Conservation (phyloP, 805 yeast genomes). For the Wickerhamia fluorescens region DNA sequence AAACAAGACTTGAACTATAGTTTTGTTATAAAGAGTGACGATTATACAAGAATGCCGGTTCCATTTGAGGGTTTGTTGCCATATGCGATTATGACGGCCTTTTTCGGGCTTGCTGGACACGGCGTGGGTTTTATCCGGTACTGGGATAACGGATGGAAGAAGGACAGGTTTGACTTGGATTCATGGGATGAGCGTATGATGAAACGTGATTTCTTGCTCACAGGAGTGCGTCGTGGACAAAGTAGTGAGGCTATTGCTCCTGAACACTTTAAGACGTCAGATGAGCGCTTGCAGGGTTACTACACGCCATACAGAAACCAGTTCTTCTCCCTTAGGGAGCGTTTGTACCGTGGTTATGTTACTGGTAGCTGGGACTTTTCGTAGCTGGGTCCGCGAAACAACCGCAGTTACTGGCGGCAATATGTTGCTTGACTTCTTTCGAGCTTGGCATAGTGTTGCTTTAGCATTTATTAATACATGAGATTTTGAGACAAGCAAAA, state of each 20-base stretch:
- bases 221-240: constrained; percentile 71
- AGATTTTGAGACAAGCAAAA: no score
- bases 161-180: constrained; percentile 38
- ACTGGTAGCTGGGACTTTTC: constrained; percentile 39
- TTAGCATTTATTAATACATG: no score
- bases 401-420: no score
- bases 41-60: constrained; percentile 40
- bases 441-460: no score
- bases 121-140: constrained; percentile 39
- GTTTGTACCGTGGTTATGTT: constrained; percentile 40
- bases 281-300: constrained; percentile 30
- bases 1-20: no score
- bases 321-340: constrained; percentile 39
- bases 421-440: no score
- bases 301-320: constrained; percentile 43
- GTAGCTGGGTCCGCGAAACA: no score
- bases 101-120: constrained; percentile 40
- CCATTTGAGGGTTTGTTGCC: constrained; percentile 44
- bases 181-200: constrained; percentile 41
- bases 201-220: constrained; percentile 69
- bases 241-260: constrained; percentile 62
- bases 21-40: no score
- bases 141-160: constrained; percentile 45
- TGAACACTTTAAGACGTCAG: constrained; percentile 67
- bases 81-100: constrained; percentile 38